Evolutionary conservation across 2,329 filamentous ascomycete species (phyloP).

Genomic region (Chrysosporium keratinophilum): DNA sequence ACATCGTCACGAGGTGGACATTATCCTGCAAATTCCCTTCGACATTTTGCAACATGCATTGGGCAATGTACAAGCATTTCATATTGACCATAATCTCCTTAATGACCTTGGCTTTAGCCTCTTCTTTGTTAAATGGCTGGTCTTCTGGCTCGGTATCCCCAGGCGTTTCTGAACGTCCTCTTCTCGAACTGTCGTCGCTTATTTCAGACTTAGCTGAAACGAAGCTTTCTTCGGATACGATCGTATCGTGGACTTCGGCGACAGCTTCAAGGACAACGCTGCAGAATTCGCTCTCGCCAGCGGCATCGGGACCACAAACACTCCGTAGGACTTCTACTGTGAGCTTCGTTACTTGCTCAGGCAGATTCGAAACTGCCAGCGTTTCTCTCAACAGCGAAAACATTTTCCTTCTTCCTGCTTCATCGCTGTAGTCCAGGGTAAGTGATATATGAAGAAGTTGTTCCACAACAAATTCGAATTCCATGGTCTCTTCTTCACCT

Average conservation of each 20-base stretch:
- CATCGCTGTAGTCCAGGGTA: conserved; percentile 93
- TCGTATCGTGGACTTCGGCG: conserved; percentile 91
- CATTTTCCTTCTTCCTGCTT: conserved; percentile 92
- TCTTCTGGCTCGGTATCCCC: conserved; percentile 49
- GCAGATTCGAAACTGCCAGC: conserved; percentile 73
- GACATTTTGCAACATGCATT: conserved; percentile 94
- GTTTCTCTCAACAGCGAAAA: conserved; percentile 79
- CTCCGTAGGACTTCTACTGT: conserved; percentile 69
- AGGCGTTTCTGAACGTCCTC: conserved; percentile 35
- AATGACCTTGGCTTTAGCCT: conserved; percentile 58
- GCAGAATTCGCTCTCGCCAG: conserved; percentile 42
- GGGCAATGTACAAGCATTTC: conserved; percentile 94
- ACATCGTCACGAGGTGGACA: conserved; percentile 85
- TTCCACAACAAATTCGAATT: conserved; percentile 91
- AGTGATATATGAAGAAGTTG: conserved; percentile 87
- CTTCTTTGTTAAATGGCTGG: conserved; percentile 40
- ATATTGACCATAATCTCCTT: conserved; percentile 93
- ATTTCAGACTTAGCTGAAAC: conserved; percentile 85
- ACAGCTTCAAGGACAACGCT: conserved; percentile 71
- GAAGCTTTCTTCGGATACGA: conserved; percentile 72
- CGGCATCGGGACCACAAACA: conserved; percentile 57
- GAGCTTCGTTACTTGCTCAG: conserved; percentile 86
- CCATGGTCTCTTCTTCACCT: conserved; percentile 68
- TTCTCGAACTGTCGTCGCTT: conserved; percentile 51
- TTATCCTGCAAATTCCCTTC: conserved; percentile 79